These are phyloP conservation scores for Trichoderma polysporum DNA, from an alignment of 2,329 filamentous ascomycete genomes.

Conservation along the genomic window DNA sequence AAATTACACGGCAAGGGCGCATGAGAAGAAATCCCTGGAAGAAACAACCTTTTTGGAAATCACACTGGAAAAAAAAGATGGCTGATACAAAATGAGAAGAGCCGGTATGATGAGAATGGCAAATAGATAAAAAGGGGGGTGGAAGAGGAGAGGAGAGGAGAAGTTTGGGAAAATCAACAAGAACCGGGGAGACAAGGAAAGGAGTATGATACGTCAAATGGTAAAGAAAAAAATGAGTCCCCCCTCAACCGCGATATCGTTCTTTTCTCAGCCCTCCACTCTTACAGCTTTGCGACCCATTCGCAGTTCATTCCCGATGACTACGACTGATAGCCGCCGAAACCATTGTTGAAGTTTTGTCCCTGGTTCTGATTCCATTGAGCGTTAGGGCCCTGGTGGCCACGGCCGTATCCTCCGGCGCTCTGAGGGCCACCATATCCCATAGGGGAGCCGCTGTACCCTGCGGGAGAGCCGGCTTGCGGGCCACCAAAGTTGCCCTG, in stretches of 20 bases:
- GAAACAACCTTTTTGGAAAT: constrained; percentile 24
- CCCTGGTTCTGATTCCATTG: constrained; percentile 56
- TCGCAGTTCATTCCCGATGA: constrained; percentile 24
- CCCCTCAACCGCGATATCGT: constrained; percentile 18
- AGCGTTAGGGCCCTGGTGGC: constrained; percentile 58
- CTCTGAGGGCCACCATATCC: constrained; percentile 70
- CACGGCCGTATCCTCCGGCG: constrained; percentile 82
- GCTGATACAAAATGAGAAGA: constrained; percentile 28
- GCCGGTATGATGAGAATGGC: constrained; percentile 17
- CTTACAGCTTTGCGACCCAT: constrained; percentile 22
- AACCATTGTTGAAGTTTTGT: constrained; percentile 61
- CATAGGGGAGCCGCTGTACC: constrained; percentile 67
- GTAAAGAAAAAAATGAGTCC: constrained; percentile 21
- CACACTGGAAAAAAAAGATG: constrained; percentile 26
- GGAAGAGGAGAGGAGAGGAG: constrained; percentile 16
- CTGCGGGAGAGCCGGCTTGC: constrained; percentile 60
- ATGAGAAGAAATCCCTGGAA: constrained; percentile 31
- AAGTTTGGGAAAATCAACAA: constrained; percentile 19
- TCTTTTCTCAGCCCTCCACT: constrained; percentile 26
- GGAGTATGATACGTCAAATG: constrained; percentile 23
- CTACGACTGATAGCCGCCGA: constrained; percentile 62
- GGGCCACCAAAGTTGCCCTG: constrained; percentile 65
- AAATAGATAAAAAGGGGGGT: constrained; percentile 24
- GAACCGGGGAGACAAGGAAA: constrained; percentile 25
- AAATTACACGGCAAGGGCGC: constrained; percentile 28